Conservation (phyloP, 2,329 filamentous ascomycete genomes). For the Xylariales sp. region DNA sequence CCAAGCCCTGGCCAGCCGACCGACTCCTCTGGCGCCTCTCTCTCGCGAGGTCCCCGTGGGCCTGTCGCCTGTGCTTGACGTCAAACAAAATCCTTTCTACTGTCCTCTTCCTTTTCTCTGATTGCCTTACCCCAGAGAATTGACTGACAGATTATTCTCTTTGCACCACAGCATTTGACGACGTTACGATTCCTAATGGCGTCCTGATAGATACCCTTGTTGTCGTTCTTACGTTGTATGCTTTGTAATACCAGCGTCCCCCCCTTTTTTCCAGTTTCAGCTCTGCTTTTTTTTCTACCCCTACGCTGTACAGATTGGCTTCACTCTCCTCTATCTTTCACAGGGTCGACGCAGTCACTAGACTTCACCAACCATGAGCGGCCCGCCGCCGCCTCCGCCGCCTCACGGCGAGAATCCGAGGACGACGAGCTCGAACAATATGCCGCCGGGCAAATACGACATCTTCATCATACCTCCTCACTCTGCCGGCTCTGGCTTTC, state of each 20-base stretch:
- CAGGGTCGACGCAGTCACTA: too few species aligned
- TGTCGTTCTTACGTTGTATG: background rate
- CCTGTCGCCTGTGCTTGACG: too few species aligned
- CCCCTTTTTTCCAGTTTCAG: background rate
- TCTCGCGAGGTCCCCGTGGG: too few species aligned
- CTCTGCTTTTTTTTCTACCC: background rate
- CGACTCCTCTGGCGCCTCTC: too few species aligned
- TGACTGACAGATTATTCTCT: background rate
- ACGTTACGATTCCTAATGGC: constrained; percentile 11
- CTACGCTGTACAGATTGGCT: background rate
- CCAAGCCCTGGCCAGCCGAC: too few species aligned
- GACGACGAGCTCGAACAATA: constrained; percentile 50
- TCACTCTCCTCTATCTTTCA: too few species aligned
- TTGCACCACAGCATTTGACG: constrained; percentile 1
- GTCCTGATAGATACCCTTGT: constrained; percentile 7
- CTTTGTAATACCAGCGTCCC: background rate
- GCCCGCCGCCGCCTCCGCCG: constrained; percentile 56
- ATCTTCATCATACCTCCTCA: constrained; percentile 96
- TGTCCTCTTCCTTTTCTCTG: too few species aligned
- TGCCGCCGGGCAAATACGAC: constrained; percentile 90
- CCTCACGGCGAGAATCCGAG: constrained; percentile 79
- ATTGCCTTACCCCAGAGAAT: too few species aligned
- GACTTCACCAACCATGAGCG: constrained; percentile 7
- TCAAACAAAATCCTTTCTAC: too few species aligned
- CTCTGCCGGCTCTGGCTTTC: constrained; percentile 80